phyloP scores from a whole-genome alignment of 1,139 yeast genomes.

The Sugiyamaella sp. region DNA sequence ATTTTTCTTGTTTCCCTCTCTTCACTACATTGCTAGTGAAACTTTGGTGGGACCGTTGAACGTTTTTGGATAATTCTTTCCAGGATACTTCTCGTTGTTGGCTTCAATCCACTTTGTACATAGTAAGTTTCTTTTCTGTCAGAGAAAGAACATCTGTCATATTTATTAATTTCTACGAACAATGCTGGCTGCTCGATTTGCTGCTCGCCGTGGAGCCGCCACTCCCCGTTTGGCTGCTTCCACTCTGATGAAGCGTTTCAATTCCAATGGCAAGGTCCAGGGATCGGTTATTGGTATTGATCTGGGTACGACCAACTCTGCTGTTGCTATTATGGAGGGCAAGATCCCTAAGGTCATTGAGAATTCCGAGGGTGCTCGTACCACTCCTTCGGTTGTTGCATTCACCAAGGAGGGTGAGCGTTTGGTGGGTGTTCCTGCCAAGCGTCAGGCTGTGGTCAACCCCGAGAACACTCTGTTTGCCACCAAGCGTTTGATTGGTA shows the following conservation, averaged over 20 bases:
- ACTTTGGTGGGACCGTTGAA: background rate
- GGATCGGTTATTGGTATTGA: slow-evolving; percentile 94
- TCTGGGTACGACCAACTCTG: slow-evolving; percentile 99
- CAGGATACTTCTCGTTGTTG: background rate
- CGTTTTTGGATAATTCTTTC: background rate
- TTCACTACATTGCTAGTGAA: slow-evolving; percentile 2
- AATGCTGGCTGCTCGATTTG: slow-evolving; percentile 18
- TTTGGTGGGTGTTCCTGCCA: slow-evolving; percentile 97
- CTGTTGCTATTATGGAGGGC: slow-evolving; percentile 98
- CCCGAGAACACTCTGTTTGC: slow-evolving; percentile 97
- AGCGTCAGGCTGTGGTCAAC: slow-evolving; percentile 98
- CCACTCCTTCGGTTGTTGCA: slow-evolving; percentile 98
- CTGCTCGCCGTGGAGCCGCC: slow-evolving; percentile 16
- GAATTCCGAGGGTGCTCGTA: slow-evolving; percentile 98
- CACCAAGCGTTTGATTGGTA: slow-evolving; percentile 97
- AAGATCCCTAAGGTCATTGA: slow-evolving; percentile 94
- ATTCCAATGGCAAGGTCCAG: slow-evolving; percentile 46
- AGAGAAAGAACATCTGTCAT: no score
- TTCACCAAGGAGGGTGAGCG: slow-evolving; percentile 96
- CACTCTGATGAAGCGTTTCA: slow-evolving; percentile 35
- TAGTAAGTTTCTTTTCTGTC: background rate
- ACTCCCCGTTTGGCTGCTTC: slow-evolving; percentile 16
- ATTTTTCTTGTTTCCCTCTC: slow-evolving; percentile 3
- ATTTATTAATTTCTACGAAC: background rate
- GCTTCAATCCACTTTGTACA: background rate